Evolutionary conservation across 2,329 filamentous ascomycete genomes (phyloP).

Genomic region (Fusarium tuaranense): DNA sequence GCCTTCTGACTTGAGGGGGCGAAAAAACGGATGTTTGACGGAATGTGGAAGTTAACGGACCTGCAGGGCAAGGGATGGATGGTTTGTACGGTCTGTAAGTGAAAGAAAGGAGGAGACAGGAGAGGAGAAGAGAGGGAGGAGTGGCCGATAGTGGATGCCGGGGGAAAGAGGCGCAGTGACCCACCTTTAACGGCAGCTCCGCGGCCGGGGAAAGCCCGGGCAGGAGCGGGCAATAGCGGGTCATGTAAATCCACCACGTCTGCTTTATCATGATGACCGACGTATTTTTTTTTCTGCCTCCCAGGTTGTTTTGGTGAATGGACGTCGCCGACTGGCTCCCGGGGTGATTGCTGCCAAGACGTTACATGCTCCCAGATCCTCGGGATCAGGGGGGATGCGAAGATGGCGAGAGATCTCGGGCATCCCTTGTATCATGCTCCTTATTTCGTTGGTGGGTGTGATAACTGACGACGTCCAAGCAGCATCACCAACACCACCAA

Average conservation of each 20-base stretch:
- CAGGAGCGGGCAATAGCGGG: conserved; percentile 34
- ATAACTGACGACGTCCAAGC: neutral
- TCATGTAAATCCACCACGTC: conserved; percentile 6
- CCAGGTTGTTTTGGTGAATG: neutral
- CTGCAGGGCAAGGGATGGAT: conserved; percentile 4
- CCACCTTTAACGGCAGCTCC: conserved; percentile 36
- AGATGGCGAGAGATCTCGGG: conserved; percentile 2
- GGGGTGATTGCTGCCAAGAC: neutral
- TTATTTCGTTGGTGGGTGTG: neutral
- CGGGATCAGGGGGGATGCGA: conserved; percentile 8
- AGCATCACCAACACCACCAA: neutral
- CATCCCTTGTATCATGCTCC: neutral
- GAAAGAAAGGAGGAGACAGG: neutral
- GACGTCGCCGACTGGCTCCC: neutral
- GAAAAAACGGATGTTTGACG: conserved; percentile 16
- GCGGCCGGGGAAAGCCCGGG: conserved; percentile 19
- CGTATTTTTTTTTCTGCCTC: neutral
- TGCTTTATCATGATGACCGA: neutral
- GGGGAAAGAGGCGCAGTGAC: conserved; percentile 24
- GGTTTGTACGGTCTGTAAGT: neutral
- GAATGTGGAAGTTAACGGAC: conserved; percentile 22
- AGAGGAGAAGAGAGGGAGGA: conserved; percentile 6
- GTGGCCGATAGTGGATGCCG: conserved; percentile 23
- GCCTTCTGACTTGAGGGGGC: conserved; percentile 1
- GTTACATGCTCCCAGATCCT: conserved; percentile 8